Base-by-base conservation (phyloP, 2,329 filamentous ascomycete species). In the Trichoderma aggressivum region DNA sequence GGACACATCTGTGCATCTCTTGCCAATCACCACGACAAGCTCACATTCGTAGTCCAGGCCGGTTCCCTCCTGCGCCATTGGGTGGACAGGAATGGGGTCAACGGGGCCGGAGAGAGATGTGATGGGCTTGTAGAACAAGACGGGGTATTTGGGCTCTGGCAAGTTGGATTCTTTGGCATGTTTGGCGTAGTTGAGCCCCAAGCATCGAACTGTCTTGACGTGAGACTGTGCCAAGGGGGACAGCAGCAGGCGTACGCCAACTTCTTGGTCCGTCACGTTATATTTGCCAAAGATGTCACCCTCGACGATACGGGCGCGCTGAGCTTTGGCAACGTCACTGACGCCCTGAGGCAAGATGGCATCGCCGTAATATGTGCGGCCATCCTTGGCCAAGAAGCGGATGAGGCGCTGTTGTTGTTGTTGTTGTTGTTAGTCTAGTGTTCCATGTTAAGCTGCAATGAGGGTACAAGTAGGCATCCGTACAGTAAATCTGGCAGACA, bases 21-120 rank as follows among this genome's bases (percentile, higher is more conserved):
- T 91, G 28, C 91, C 91, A 73, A 94, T 93, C 10, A 94, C 84
- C 47, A 89, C 85, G 16, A 94, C 90, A 7, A 95, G 85, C 81
- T 95, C 92, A 78, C 91, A 93, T 81, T 95, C 92, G 80, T 94
- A 94, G 81, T 94, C 92, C 21, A 93, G 82, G 0, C 90, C 89
- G n/a, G 83, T 82, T 61, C 84, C 84, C 72, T 90, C 85, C 80
- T 94, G 92, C 0, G 90, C 91, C 72, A 92, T 82, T 3, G 81
- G 76, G 26, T 89, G 87, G 43, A 95, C 84, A 2, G 91, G 90
- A 66, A 94, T 90, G 1, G 89, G 83, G 75, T 92, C 89, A 3
- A 80, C 83, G 0, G 91, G 91, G 2, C 91, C 91, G 0, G 86
- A 79, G 28, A 94, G 84, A 0, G 91, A 83, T 2, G 91, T 92